phyloP scores from a whole-genome alignment of 2,329 filamentous ascomycete species.

The Trichocomaceae sp. region DNA sequence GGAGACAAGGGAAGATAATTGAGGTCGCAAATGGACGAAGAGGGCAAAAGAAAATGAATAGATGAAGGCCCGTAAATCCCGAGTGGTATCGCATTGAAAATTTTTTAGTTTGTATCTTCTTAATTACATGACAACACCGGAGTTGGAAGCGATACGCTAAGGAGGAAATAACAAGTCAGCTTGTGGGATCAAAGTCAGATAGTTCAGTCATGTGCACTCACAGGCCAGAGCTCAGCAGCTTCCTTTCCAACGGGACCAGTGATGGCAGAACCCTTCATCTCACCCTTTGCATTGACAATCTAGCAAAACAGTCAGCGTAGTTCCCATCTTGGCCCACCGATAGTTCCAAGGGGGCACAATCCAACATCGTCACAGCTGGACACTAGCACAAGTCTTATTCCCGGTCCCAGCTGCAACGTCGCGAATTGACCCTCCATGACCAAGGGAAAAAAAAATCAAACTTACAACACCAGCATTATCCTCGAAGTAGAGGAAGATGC shows the following conservation, averaged over 20 bases:
- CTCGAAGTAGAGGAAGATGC: conserved; percentile 99
- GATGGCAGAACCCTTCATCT: conserved; percentile 99
- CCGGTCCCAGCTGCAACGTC: not conserved
- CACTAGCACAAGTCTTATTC: not conserved
- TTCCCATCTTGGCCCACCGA: not conserved
- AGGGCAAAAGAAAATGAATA: conserved; percentile 1
- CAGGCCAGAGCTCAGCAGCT: conserved; percentile 98
- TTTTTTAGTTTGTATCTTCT: conserved; percentile 15
- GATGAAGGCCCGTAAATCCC: conserved; percentile 13
- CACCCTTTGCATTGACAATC: conserved; percentile 99
- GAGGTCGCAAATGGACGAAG: not conserved
- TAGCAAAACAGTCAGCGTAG: conserved; percentile 29
- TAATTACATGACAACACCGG: conserved; percentile 98
- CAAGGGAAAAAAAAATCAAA: conserved; percentile 28
- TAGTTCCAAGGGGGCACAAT: not conserved
- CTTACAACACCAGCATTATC: conserved; percentile 98
- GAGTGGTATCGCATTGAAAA: conserved; percentile 15
- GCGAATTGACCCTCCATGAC: not conserved
- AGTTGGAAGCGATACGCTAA: conserved; percentile 99
- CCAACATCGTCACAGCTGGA: not conserved
- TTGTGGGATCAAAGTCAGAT: conserved; percentile 2
- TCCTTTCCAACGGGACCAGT: conserved; percentile 99
- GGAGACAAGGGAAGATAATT: not conserved
- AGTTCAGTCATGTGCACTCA: conserved; percentile 46
- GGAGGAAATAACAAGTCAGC: conserved; percentile 26